phyloP scores from a whole-genome alignment of 108 stramenopile genomes.

The Skeletonema menzelii region DNA sequence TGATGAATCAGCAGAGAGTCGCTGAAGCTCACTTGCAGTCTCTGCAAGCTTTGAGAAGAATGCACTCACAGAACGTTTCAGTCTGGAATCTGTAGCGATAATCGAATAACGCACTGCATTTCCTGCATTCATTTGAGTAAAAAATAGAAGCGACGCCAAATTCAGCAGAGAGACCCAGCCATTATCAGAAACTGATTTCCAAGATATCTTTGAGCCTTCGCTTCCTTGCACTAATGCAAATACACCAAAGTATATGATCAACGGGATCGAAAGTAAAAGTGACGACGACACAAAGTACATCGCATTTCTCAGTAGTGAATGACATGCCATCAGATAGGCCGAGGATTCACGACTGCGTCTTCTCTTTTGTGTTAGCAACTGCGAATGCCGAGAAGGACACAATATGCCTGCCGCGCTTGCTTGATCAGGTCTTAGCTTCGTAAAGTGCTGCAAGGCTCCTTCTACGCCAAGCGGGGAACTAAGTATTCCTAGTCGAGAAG shows the following conservation, averaged over 20 bases:
- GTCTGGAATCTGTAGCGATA: constrained; percentile 16
- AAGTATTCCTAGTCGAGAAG: constrained; percentile 61
- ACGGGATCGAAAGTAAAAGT: constrained; percentile 33
- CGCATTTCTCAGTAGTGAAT: constrained; percentile 35
- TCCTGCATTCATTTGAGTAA: constrained; percentile 43
- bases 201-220: constrained; percentile 12
- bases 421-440: constrained; percentile 39
- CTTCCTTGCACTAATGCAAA: constrained; percentile 6
- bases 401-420: constrained; percentile 28
- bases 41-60: constrained; percentile 54
- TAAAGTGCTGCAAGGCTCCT: constrained; percentile 53
- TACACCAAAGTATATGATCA: constrained; percentile 28
- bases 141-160: constrained; percentile 55
- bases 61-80: constrained; percentile 23
- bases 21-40: constrained; percentile 51
- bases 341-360: constrained; percentile 2
- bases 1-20: constrained; percentile 17
- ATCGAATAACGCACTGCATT: constrained; percentile 47
- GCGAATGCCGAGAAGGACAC: background rate
- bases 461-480: constrained; percentile 68
- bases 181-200: constrained; percentile 9
- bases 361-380: constrained; percentile 15
- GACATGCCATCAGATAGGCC: background rate
- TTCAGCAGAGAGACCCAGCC: constrained; percentile 64
- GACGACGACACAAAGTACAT: constrained; percentile 43